Base-by-base conservation (phyloP, 345 rosid genomes). In the Aquilaria yunnanensis region DNA sequence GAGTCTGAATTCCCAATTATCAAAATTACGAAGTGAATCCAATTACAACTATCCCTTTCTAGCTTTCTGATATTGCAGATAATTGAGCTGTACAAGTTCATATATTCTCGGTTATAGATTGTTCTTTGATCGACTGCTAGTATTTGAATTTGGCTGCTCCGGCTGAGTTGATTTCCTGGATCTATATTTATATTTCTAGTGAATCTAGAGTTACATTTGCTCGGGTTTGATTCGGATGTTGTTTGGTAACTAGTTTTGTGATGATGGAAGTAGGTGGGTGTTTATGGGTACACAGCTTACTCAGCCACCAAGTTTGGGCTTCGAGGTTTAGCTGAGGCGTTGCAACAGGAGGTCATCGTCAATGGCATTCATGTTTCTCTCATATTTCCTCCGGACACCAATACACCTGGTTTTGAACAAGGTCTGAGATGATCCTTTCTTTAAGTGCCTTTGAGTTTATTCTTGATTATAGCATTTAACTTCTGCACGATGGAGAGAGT, bases 281-380 rank as follows among this genome's bases (percentile, higher is more conserved):
- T 93, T 30, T 87, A 90, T 63, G 98, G 98, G 6, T 89, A 92
- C 77, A 75, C 94, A 46, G 96, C 88, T 32, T 93, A 93, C 70
- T 84, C 90, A 2, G 98, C 94, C 1, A 85, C 79, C 63, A 93
- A 93, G 67, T 93, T 87, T 66, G 98, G 87, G 14, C 87, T 90
- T 8, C 78, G 88, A 34, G 97, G 97, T 34, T 74, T 93, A 69
- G 98, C 96, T 43, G 96, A 93, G 71, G 90, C 98, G 51, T 59
- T 90, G 77, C 98, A 93, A 57, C 98, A 93, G 65, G 97, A 90
- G 77, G 87, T 87, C 54, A 87, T 93, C 69, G 80, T 65, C 2
- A 86, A 87, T 78, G 75, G 82, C 47, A 88, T 90, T 51, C 90
- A 85, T 68, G 83, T 93, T 55, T 79, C 94, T 61, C 83, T 90